Evolutionary conservation across 805 yeast genomes (phyloP).

Genomic region (Lipomyces oligophaga): DNA sequence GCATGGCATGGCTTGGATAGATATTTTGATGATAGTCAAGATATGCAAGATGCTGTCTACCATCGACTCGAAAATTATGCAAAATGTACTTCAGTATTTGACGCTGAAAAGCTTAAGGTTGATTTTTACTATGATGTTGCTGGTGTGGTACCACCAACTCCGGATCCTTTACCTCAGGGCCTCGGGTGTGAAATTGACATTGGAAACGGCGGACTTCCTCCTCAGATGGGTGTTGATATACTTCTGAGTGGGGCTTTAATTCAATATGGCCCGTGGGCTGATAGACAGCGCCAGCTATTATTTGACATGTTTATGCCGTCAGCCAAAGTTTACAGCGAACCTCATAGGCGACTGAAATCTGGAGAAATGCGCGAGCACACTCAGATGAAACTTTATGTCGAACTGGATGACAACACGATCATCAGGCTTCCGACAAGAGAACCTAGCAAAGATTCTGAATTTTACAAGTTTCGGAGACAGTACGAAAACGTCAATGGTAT

Average conservation of each 20-base stretch:
- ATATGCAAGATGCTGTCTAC: constrained; percentile 34
- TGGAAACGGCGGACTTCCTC: constrained; percentile 56
- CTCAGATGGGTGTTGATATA: constrained; percentile 59
- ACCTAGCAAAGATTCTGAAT: constrained; percentile 64
- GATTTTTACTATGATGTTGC: constrained; percentile 68
- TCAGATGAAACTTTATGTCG: constrained; percentile 53
- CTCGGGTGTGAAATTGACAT: constrained; percentile 39
- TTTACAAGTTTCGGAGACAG: constrained; percentile 34
- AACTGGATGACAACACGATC: constrained; percentile 60
- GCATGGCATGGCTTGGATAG: constrained; percentile 77
- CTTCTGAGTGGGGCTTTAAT: constrained; percentile 58
- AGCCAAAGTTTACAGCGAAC: constrained; percentile 53
- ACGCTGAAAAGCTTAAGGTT: constrained; percentile 53
- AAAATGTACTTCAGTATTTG: constrained; percentile 64
- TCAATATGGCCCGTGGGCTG: constrained; percentile 95
- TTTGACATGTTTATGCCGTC: constrained; percentile 68
- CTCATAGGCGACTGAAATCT: constrained; percentile 42
- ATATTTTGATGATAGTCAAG: constrained; percentile 49
- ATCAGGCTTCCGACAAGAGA: constrained; percentile 82
- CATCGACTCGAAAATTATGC: constrained; percentile 67
- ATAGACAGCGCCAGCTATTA: constrained; percentile 67
- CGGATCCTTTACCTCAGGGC: constrained; percentile 30
- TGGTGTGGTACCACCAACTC: constrained; percentile 52
- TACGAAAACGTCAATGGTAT: constrained; percentile 38
- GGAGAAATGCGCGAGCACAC: constrained; percentile 57